These are phyloP conservation scores for Dioscorea zingiberensis DNA, from an alignment of 106 monocot genomes.

Conservation along the genomic window DNA sequence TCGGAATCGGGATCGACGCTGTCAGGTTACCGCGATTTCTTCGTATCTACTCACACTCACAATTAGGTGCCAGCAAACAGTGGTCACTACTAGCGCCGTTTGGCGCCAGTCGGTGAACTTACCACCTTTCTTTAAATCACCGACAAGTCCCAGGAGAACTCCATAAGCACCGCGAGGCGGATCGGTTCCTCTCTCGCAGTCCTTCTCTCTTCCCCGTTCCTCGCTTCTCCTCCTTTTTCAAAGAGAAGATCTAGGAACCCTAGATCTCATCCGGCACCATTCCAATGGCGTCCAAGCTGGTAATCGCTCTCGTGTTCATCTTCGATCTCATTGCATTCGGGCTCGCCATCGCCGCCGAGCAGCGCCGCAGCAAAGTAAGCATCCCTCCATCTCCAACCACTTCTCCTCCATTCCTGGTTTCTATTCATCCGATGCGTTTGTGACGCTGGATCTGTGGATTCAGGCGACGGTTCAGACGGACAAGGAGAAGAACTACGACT, in stretches of 20 bases:
- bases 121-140: background rate
- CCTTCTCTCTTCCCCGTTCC: too few relatives aligned
- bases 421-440: background rate
- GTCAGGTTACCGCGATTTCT: background rate
- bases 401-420: background rate
- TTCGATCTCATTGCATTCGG: slow-evolving; percentile 37
- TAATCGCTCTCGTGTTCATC: slow-evolving; percentile 21
- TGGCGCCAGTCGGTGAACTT: too few relatives aligned
- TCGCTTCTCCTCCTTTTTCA: too few relatives aligned
- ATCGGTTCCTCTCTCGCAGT: background rate
- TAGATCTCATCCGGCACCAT: too few relatives aligned
- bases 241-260: too few relatives aligned
- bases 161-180: background rate
- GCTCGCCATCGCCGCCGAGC: slow-evolving; percentile 42
- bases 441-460: background rate
- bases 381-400: background rate
- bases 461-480: slow-evolving; percentile 33
- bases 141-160: background rate
- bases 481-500: slow-evolving; percentile 30
- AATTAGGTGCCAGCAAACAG: too few relatives aligned
- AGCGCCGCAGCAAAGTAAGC: slow-evolving; percentile 28
- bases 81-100: too few relatives aligned
- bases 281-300: slow-evolving; percentile 14
- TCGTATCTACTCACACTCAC: background rate
- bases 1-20: too few relatives aligned